Percentiles rank a stretch among this genome's conserved stretches.
Evolutionary conservation across 2,329 filamentous ascomycete species (phyloP).

Genomic region (Penicillium digitatum): DNA sequence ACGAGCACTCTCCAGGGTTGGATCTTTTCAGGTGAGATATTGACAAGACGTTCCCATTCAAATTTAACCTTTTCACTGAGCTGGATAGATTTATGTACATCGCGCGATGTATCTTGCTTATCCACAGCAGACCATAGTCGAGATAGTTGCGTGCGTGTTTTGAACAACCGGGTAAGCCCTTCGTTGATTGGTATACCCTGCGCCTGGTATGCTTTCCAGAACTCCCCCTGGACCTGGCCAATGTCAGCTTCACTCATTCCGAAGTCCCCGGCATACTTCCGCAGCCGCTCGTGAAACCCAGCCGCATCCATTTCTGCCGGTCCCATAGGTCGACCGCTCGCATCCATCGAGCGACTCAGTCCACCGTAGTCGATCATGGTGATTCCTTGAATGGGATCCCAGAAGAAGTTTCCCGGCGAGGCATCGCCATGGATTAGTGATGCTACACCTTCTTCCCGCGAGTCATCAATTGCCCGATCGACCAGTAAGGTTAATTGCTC

Average conservation of each 20-base stretch:
- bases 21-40: background rate
- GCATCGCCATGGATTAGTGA: background rate
- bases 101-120: background rate
- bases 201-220: background rate
- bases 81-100: background rate
- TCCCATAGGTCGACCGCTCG: background rate
- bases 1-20: background rate
- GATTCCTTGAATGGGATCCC: background rate
- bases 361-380: slow-evolving; percentile 1
- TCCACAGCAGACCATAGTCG: background rate
- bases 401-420: background rate
- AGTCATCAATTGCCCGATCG: background rate
- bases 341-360: background rate
- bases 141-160: background rate
- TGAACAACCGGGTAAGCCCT: background rate
- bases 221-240: background rate
- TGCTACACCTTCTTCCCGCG: background rate
- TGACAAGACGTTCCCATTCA: background rate
- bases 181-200: background rate
- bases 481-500: background rate
- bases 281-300: background rate
- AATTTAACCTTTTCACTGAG: background rate
- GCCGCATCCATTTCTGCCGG: slow-evolving; percentile 2
- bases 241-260: slow-evolving; percentile 2
- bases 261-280: slow-evolving; percentile 2